Evolutionary conservation across 768 basidiomycete species (phyloP).

Genomic region (Psilocybe subaeruginosa): DNA sequence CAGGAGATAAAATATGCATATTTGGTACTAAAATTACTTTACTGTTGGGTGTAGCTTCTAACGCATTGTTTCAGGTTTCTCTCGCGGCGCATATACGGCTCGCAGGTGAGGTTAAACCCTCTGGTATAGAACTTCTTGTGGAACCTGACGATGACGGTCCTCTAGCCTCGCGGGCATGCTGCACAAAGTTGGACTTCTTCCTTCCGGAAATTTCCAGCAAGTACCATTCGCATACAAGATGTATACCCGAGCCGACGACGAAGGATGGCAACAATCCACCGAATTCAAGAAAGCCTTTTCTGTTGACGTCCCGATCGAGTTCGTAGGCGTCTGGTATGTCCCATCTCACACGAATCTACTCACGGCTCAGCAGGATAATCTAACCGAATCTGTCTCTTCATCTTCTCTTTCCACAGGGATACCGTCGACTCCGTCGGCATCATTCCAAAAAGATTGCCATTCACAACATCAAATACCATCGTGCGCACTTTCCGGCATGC

Average conservation of each 20-base stretch:
- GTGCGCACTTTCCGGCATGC: constrained; percentile 67
- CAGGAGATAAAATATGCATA: constrained; percentile 63
- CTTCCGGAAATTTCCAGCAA: constrained; percentile 53
- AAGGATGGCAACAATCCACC: constrained; percentile 50
- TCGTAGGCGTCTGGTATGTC: constrained; percentile 58
- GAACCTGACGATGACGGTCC: background rate
- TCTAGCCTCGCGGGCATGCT: constrained; percentile 52
- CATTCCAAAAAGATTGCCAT: constrained; percentile 55
- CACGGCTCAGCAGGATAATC: no score
- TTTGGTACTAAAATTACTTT: constrained; percentile 43
- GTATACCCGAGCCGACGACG: constrained; percentile 53
- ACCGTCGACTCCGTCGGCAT: constrained; percentile 68
- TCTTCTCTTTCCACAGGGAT: constrained; percentile 45
- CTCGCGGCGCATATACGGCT: constrained; percentile 67
- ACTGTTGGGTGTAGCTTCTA: background rate
- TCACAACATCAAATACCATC: constrained; percentile 57
- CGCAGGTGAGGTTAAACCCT: constrained; percentile 37
- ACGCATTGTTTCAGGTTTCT: constrained; percentile 44
- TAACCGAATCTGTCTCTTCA: no score
- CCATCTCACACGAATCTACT: no score
- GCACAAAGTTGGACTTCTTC: constrained; percentile 53
- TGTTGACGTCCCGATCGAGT: constrained; percentile 55
- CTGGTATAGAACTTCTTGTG: background rate
- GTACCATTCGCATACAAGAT: constrained; percentile 68
- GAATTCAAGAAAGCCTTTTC: constrained; percentile 62